A percentile compares a stretch with the other conserved stretches of the same genome.
Conservation (phyloP, 2,329 filamentous ascomycete species). For the Colletotrichum sp. region DNA sequence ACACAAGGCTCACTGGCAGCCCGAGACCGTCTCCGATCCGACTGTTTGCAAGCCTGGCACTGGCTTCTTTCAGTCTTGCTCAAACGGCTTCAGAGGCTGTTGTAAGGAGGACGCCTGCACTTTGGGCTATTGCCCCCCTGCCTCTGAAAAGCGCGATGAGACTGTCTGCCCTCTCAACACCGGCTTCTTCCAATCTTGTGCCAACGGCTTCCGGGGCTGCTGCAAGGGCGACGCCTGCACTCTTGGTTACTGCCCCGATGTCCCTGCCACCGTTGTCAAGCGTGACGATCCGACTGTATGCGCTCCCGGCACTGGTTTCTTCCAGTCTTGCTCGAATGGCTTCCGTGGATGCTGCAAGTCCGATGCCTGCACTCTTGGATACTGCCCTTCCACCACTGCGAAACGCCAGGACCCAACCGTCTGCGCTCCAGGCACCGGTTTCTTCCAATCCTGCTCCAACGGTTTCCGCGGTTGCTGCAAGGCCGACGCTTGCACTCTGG, state of each 20-base stretch:
- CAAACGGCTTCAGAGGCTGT: slow-evolving; percentile 8
- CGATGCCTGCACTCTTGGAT: slow-evolving; percentile 8
- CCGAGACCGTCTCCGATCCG: neutral
- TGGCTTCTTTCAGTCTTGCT: slow-evolving; percentile 14
- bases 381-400: neutral
- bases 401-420: slow-evolving; percentile 1
- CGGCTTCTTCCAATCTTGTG: slow-evolving; percentile 15
- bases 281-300: neutral
- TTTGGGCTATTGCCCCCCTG: neutral
- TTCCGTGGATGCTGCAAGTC: slow-evolving; percentile 11
- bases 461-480: slow-evolving; percentile 12
- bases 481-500: slow-evolving; percentile 1
- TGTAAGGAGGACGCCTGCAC: slow-evolving; percentile 9
- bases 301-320: slow-evolving; percentile 3
- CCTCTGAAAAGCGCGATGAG: slow-evolving; percentile 1
- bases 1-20: neutral
- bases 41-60: slow-evolving; percentile 3
- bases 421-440: neutral
- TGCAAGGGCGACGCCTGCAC: slow-evolving; percentile 11
- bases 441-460: slow-evolving; percentile 11
- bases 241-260: neutral
- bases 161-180: slow-evolving; percentile 8
- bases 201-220: slow-evolving; percentile 17
- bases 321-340: slow-evolving; percentile 2
- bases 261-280: neutral